phyloP scores from a whole-genome alignment of 208 protist species.

The Leishmania amazonensis region DNA sequence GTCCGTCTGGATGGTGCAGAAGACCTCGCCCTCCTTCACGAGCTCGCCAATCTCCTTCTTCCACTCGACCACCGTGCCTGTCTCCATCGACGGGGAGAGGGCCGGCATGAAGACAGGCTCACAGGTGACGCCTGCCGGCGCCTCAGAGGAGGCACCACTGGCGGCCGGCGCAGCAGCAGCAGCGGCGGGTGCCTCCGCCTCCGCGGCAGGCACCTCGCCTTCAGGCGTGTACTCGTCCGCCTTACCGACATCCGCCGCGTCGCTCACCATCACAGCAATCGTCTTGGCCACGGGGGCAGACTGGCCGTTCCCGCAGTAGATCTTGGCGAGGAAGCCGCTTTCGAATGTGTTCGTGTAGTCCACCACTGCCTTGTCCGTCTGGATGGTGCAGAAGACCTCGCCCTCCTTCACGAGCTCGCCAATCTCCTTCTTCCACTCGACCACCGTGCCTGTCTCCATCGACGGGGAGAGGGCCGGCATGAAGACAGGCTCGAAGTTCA shows the following conservation, averaged over 20 bases:
- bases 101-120: conserved; percentile 88
- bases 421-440: conserved; percentile 92
- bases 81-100: conserved; percentile 90
- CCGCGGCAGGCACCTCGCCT: not conserved
- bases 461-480: conserved; percentile 92
- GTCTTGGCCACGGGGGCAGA: conserved; percentile 78
- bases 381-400: conserved; percentile 94
- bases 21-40: conserved; percentile 93
- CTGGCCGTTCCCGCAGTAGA: conserved; percentile 85
- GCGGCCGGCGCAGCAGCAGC: conserved; percentile 4
- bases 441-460: conserved; percentile 86
- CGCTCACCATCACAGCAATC: conserved; percentile 88
- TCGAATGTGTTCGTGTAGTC: conserved; percentile 96
- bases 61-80: conserved; percentile 86
- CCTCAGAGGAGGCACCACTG: conserved; percentile 5
- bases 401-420: conserved; percentile 93
- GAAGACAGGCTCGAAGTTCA: conserved; percentile 77
- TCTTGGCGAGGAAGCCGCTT: conserved; percentile 95
- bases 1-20: conserved; percentile 97
- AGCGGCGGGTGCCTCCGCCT: not conserved
- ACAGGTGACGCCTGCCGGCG: conserved; percentile 55
- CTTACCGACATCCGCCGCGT: conserved; percentile 80
- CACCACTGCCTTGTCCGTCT: conserved; percentile 98
- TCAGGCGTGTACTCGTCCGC: conserved; percentile 49
- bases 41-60: conserved; percentile 93